phyloP scores from a whole-genome alignment of 441 rosid species.

The Bruguiera hainesii region DNA sequence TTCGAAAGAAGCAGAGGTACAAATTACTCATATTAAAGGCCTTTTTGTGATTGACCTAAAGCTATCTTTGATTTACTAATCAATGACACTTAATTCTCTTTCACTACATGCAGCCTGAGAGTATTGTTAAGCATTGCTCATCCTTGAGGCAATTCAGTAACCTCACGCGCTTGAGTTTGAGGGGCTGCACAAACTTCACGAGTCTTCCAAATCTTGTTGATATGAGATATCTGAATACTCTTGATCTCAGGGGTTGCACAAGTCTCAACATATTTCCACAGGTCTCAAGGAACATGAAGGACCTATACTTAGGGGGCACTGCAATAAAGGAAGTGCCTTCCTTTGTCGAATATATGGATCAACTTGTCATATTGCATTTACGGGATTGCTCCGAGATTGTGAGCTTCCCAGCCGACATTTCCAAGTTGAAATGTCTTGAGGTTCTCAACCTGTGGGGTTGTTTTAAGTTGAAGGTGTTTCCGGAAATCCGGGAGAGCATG shows the following conservation, averaged over 20 bases:
- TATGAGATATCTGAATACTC: conserved; percentile 23
- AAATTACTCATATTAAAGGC: background rate
- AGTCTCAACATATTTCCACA: conserved; percentile 12
- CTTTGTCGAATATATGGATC: background rate
- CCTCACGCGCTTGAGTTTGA: conserved; percentile 14
- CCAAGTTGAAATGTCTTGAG: background rate
- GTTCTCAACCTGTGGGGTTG: background rate
- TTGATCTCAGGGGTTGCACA: conserved; percentile 25
- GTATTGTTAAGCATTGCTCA: background rate
- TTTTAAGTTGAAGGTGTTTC: conserved; percentile 2
- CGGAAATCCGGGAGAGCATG: conserved; percentile 16
- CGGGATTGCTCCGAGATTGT: background rate
- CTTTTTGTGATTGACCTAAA: background rate
- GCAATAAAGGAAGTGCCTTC: conserved; percentile 19
- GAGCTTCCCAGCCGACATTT: background rate
- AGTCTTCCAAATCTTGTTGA: conserved; percentile 19
- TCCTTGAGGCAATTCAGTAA: background rate
- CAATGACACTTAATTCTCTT: background rate
- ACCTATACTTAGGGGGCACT: conserved; percentile 14
- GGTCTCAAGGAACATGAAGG: background rate
- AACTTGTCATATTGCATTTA: background rate
- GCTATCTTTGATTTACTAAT: background rate
- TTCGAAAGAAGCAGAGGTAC: conserved; percentile 27
- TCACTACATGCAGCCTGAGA: background rate
- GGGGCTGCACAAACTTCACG: conserved; percentile 11